Evolutionary conservation across 805 yeast species (phyloP).

Genomic region (Saccharomycopsis fibuligera): DNA sequence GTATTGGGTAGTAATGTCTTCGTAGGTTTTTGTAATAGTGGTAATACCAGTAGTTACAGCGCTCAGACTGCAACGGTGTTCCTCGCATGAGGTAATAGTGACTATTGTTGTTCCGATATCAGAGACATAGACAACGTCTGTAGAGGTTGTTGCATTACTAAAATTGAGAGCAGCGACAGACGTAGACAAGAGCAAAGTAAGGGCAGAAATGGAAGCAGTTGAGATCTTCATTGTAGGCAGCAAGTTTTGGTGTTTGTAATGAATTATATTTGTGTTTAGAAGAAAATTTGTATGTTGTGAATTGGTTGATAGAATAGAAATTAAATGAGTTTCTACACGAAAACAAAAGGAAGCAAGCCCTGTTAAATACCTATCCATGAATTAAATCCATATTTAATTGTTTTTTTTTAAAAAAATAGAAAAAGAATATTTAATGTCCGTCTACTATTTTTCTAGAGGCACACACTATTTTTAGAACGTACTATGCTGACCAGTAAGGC

Average conservation of each 20-base stretch:
- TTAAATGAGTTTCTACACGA: neutral
- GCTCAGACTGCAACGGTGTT: slow-evolving; percentile 14
- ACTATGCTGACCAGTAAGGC: no score
- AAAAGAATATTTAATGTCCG: neutral
- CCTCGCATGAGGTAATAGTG: slow-evolving; percentile 25
- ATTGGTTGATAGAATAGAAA: neutral
- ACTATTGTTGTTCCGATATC: slow-evolving; percentile 20
- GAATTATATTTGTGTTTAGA: neutral
- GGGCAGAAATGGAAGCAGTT: slow-evolving; percentile 7
- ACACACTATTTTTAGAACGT: no score
- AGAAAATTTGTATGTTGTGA: neutral
- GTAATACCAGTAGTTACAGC: slow-evolving; percentile 27
- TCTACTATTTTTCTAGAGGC: neutral
- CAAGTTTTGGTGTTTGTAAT: neutral
- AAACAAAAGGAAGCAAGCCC: neutral
- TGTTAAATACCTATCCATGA: no score
- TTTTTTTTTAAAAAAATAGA: no score
- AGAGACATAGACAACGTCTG: slow-evolving; percentile 13
- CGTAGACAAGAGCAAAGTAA: no score
- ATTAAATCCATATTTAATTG: neutral
- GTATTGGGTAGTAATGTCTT: slow-evolving; percentile 25
- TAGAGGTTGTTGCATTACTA: slow-evolving; percentile 10
- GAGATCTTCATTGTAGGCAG: slow-evolving; percentile 13
- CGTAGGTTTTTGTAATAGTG: slow-evolving; percentile 24
- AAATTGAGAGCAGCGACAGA: slow-evolving; percentile 20